Conservation (phyloP, 2,329 filamentous ascomycete species). For the Coleophoma crateriformis region DNA sequence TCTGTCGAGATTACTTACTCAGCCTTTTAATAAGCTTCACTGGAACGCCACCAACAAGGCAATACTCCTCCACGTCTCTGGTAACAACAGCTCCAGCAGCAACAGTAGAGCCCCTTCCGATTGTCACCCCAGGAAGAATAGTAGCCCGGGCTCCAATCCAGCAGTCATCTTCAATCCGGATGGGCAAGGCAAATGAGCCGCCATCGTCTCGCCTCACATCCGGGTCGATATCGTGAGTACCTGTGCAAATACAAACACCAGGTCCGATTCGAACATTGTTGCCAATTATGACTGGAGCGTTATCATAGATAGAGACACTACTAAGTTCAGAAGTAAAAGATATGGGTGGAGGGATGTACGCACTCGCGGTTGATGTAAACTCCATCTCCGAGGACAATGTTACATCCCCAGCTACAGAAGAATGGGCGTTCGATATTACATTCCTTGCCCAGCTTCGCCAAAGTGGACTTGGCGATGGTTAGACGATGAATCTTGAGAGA, state of each 20-base stretch:
- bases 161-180: slow-evolving; percentile 38
- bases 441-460: slow-evolving; percentile 12
- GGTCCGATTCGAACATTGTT: slow-evolving; percentile 49
- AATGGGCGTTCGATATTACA: slow-evolving; percentile 15
- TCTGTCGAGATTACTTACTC: too few species aligned
- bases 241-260: slow-evolving; percentile 65
- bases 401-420: slow-evolving; percentile 17
- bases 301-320: slow-evolving; percentile 18
- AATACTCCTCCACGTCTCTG: slow-evolving; percentile 11
- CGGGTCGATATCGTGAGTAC: slow-evolving; percentile 64
- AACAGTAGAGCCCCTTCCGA: slow-evolving; percentile 45
- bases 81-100: slow-evolving; percentile 47
- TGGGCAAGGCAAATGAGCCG: slow-evolving; percentile 39
- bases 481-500: slow-evolving; percentile 10
- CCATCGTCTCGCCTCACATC: slow-evolving; percentile 47
- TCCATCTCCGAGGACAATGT: slow-evolving; percentile 13
- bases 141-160: slow-evolving; percentile 47
- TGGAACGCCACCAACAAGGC: background rate
- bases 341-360: background rate
- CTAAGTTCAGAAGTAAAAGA: slow-evolving; percentile 1
- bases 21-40: slow-evolving; percentile 33
- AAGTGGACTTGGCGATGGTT: slow-evolving; percentile 6
- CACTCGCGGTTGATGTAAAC: slow-evolving; percentile 17
- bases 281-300: slow-evolving; percentile 40
- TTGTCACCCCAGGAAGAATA: slow-evolving; percentile 46